Conservation (phyloP, 495 filamentous ascomycete species). For the Penicillium turbatum region DNA sequence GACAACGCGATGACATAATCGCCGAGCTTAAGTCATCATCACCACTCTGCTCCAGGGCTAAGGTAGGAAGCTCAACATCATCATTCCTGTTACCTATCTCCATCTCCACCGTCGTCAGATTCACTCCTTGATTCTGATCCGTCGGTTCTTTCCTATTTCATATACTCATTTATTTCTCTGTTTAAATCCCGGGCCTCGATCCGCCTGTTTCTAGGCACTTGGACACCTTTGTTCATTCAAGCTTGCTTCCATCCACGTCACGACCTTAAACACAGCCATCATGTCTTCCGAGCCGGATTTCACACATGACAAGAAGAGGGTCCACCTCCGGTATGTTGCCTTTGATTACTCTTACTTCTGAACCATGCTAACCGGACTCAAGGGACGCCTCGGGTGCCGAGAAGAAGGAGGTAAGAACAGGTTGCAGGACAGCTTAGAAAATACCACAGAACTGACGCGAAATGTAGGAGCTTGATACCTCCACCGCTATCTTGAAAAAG, state of each 20-base stretch:
- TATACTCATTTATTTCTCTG: slow-evolving; percentile 9
- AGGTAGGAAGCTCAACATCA: slow-evolving; percentile 32
- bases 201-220: slow-evolving; percentile 16
- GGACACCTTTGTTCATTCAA: slow-evolving; percentile 16
- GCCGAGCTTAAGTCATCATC: slow-evolving; percentile 39
- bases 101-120: slow-evolving; percentile 22
- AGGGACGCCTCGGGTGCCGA: slow-evolving; percentile 90
- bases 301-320: slow-evolving; percentile 73
- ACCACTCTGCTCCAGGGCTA: slow-evolving; percentile 38
- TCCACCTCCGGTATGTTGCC: slow-evolving; percentile 74
- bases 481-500: slow-evolving; percentile 98
- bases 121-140: slow-evolving; percentile 17
- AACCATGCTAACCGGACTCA: slow-evolving; percentile 33
- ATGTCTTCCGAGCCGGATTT: slow-evolving; percentile 64
- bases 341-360: slow-evolving; percentile 5
- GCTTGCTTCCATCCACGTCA: slow-evolving; percentile 25
- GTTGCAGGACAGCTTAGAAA: slow-evolving; percentile 6
- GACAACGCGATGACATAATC: slow-evolving; percentile 23
- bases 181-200: background rate
- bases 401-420: slow-evolving; percentile 67
- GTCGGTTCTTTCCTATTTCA: slow-evolving; percentile 17
- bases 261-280: slow-evolving; percentile 24
- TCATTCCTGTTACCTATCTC: slow-evolving; percentile 15
- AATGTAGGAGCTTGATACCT: slow-evolving; percentile 75
- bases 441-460: slow-evolving; percentile 26